Conservation (phyloP, 176 grass and related monocot genomes). For the barley (Hordeum vulgare) region MorexV3_pseudomolecules_assembly NC_058524.1:438912892-438913391, state of each 20-base stretch:
- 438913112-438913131: slow-evolving; percentile 48
- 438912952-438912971: slow-evolving; percentile 53
- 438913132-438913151: slow-evolving; percentile 61
- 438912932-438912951: slow-evolving; percentile 97
- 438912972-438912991: slow-evolving; percentile 19
- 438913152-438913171: slow-evolving; percentile 74
- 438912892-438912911: slow-evolving; percentile 39
- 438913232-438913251: too few relatives aligned
- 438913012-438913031: neutral
- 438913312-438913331: too few relatives aligned
- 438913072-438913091: slow-evolving; percentile 34
- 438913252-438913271: too few relatives aligned
- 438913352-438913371: too few relatives aligned
- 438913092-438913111: slow-evolving; percentile 66
- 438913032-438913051: neutral
- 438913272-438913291: too few relatives aligned
- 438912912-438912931: slow-evolving; percentile 60
- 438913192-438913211: too few relatives aligned
- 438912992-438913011: neutral
- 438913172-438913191: slow-evolving; percentile 51
- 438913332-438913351: too few relatives aligned
- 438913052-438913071: too few relatives aligned
- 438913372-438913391: too few relatives aligned
- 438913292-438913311: too few relatives aligned
- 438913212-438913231: too few relatives aligned